These are phyloP conservation scores for Pleurotus sapidus DNA, from an alignment of 768 basidiomycete species.

Conservation along the genomic window DNA sequence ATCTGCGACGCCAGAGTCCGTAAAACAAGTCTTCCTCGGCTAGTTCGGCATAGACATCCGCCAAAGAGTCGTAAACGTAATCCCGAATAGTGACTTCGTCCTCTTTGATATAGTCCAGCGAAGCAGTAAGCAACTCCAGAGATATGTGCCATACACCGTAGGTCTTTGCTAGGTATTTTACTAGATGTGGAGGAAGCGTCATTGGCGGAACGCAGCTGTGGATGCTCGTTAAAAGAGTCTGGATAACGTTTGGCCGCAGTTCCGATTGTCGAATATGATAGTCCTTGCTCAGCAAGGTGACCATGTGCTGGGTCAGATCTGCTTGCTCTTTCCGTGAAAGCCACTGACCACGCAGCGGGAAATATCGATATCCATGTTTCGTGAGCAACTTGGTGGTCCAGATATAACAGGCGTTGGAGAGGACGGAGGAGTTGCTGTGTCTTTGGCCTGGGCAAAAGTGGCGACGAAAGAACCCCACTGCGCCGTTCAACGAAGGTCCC, in stretches of 20 bases:
- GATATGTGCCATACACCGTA: constrained; percentile 95
- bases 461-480: constrained; percentile 25
- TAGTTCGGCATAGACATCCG: constrained; percentile 93
- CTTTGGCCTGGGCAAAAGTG: constrained; percentile 36
- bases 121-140: constrained; percentile 78
- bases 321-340: constrained; percentile 85
- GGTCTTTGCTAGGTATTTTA: constrained; percentile 95
- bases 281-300: constrained; percentile 88
- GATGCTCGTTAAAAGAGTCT: constrained; percentile 83
- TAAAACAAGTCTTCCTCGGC: constrained; percentile 98
- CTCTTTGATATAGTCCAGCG: constrained; percentile 77
- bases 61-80: constrained; percentile 83
- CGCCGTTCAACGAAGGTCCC: constrained; percentile 36
- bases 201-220: constrained; percentile 86
- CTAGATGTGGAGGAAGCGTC: constrained; percentile 88
- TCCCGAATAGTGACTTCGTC: constrained; percentile 81
- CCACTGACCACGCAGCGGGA: constrained; percentile 79
- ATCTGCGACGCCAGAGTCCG: constrained; percentile 90
- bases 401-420: constrained; percentile 77
- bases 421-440: constrained; percentile 65
- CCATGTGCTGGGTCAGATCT: constrained; percentile 86
- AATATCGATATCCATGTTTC: constrained; percentile 88
- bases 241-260: constrained; percentile 86
- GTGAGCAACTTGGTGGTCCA: constrained; percentile 76
- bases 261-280: constrained; percentile 90